Conservation (phyloP, 768 basidiomycete genomes). For the Kwoniella europaea region DNA sequence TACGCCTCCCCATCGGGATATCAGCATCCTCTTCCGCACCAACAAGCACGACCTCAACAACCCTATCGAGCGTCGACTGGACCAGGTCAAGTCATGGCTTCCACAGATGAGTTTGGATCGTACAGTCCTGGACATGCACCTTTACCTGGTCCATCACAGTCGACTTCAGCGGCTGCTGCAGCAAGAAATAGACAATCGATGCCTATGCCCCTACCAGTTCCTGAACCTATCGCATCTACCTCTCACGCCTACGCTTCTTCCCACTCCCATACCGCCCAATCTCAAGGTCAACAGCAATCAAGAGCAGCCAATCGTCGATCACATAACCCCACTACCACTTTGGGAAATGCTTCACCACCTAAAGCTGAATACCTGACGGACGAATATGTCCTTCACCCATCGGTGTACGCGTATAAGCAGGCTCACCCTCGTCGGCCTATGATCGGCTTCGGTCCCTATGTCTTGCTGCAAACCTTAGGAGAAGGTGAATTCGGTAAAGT, state of each 20-base stretch:
- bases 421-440: slow-evolving; percentile 58
- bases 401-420: slow-evolving; percentile 56
- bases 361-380: slow-evolving; percentile 49
- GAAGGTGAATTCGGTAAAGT: slow-evolving; percentile 99
- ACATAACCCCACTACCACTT: slow-evolving; percentile 50
- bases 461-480: slow-evolving; percentile 92
- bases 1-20: slow-evolving; percentile 13
- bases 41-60: slow-evolving; percentile 14
- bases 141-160: slow-evolving; percentile 28
- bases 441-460: slow-evolving; percentile 82
- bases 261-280: slow-evolving; percentile 28
- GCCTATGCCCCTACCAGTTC: slow-evolving; percentile 34
- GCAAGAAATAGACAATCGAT: slow-evolving; percentile 31
- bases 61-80: slow-evolving; percentile 18
- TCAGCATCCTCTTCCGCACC: slow-evolving; percentile 1
- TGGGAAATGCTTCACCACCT: slow-evolving; percentile 40
- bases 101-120: slow-evolving; percentile 42
- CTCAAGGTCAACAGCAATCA: slow-evolving; percentile 12
- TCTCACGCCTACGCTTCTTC: slow-evolving; percentile 37
- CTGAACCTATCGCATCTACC: slow-evolving; percentile 40
- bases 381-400: slow-evolving; percentile 57
- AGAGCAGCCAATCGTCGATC: slow-evolving; percentile 47
- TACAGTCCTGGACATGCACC: slow-evolving; percentile 21
- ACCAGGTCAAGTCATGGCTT: neutral
- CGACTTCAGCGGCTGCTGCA: slow-evolving; percentile 30